Conservation (phyloP, 108 stramenopile genomes). For the Pseudonitzschia multistriata region DNA sequence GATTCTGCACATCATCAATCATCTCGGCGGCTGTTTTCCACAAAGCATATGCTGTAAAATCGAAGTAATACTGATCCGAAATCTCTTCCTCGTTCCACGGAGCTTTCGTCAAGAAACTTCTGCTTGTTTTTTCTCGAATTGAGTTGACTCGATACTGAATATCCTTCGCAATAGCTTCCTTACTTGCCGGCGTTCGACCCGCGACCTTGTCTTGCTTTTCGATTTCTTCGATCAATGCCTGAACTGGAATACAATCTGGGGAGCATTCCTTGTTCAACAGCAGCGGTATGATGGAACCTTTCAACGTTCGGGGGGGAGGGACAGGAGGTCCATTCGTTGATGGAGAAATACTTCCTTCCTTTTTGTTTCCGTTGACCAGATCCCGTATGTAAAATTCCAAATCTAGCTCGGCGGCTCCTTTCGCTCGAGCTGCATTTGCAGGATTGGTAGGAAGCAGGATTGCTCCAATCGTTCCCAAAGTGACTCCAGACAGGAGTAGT, state of each 20-base stretch:
- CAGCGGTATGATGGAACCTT: conserved; percentile 42
- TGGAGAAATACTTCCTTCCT: conserved; percentile 61
- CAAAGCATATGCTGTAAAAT: conserved; percentile 73
- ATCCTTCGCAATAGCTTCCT: conserved; percentile 12
- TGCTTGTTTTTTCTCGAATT: conserved; percentile 39
- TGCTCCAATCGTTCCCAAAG: not conserved
- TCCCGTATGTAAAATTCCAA: conserved; percentile 83
- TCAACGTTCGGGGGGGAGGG: conserved; percentile 52
- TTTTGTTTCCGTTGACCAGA: conserved; percentile 67
- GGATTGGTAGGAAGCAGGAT: conserved; percentile 6
- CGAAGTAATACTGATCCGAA: conserved; percentile 80
- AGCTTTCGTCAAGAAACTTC: conserved; percentile 47
- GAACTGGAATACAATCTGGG: conserved; percentile 32
- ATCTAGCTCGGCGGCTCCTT: conserved; percentile 84
- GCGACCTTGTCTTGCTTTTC: conserved; percentile 3
- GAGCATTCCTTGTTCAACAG: conserved; percentile 53
- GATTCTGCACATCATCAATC: conserved; percentile 51
- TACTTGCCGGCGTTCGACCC: not conserved
- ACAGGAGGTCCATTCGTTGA: conserved; percentile 39
- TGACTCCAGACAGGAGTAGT: not conserved
- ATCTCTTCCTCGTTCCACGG: conserved; percentile 59
- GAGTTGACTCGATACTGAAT: conserved; percentile 20
- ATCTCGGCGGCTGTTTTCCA: conserved; percentile 69
- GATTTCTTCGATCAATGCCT: conserved; percentile 29
- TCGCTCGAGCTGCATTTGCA: conserved; percentile 43